Conservation (phyloP, 768 basidiomycete genomes). For the Solioccasus polychromus region DNA sequence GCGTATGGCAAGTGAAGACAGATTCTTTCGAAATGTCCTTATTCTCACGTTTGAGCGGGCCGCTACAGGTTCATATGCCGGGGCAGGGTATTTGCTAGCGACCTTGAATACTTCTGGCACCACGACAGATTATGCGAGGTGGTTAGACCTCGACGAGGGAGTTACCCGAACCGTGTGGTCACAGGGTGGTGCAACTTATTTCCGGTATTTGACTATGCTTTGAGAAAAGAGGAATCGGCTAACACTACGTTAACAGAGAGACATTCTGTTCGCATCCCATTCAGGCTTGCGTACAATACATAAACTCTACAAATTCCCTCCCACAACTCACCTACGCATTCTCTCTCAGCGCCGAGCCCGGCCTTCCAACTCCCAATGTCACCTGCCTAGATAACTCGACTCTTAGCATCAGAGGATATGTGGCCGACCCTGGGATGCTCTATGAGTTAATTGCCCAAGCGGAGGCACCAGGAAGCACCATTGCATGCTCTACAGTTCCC, state of each 20-base stretch:
- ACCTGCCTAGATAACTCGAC: constrained; percentile 58
- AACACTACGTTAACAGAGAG: constrained; percentile 30
- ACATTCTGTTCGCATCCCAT: constrained; percentile 70
- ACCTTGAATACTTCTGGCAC: constrained; percentile 40
- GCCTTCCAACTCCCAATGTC: constrained; percentile 54
- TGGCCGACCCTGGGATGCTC: constrained; percentile 56
- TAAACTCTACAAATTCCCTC: constrained; percentile 36
- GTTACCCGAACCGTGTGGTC: constrained; percentile 60
- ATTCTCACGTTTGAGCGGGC: not conserved
- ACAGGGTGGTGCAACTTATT: constrained; percentile 43
- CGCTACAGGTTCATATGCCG: constrained; percentile 61
- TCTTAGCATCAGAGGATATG: constrained; percentile 51
- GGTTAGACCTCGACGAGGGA: constrained; percentile 67
- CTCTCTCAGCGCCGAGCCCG: constrained; percentile 42
- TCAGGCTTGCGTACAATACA: constrained; percentile 59
- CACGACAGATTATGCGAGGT: constrained; percentile 50
- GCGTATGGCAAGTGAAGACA: constrained; percentile 51
- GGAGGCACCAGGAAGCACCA: constrained; percentile 29
- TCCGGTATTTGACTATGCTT: constrained; percentile 38
- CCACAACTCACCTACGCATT: constrained; percentile 47
- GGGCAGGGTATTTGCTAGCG: constrained; percentile 59
- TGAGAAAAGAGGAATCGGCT: not conserved
- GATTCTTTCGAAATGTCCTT: not conserved
- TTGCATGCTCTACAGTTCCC: constrained; percentile 32
- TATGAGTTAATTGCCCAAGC: constrained; percentile 64